Evolutionary conservation across 2,329 filamentous ascomycete species (phyloP).

Genomic region (Ramularia endophylla): DNA sequence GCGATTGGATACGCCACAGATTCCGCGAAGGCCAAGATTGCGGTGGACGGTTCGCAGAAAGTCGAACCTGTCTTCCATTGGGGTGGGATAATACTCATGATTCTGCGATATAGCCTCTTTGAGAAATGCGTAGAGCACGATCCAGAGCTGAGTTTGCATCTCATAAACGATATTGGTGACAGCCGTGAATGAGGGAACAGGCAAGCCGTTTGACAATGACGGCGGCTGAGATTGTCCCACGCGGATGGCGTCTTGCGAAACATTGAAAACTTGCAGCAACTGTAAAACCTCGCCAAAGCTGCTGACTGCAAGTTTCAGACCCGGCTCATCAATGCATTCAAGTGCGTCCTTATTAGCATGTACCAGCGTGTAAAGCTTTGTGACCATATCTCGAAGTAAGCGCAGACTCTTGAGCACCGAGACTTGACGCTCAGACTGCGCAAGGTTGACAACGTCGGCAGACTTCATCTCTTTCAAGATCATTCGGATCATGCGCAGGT

Average conservation of each 20-base stretch:
- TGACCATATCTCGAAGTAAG: slow-evolving; percentile 69
- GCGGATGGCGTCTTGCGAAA: slow-evolving; percentile 81
- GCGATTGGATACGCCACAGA: slow-evolving; percentile 80
- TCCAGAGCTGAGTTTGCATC: slow-evolving; percentile 83
- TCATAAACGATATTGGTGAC: slow-evolving; percentile 58
- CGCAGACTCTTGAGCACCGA: slow-evolving; percentile 71
- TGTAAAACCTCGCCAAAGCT: slow-evolving; percentile 66
- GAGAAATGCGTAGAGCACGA: slow-evolving; percentile 73
- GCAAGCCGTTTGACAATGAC: slow-evolving; percentile 45
- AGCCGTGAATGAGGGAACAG: slow-evolving; percentile 21
- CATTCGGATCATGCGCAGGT: slow-evolving; percentile 78
- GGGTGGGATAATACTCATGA: slow-evolving; percentile 55
- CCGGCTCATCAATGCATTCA: slow-evolving; percentile 76
- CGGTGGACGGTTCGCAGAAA: slow-evolving; percentile 78
- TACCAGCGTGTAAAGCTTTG: slow-evolving; percentile 60
- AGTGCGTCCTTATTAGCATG: slow-evolving; percentile 66
- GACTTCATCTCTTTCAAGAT: slow-evolving; percentile 65
- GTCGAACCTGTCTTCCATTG: slow-evolving; percentile 68
- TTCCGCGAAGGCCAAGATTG: slow-evolving; percentile 73
- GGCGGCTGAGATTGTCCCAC: slow-evolving; percentile 64
- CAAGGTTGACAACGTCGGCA: slow-evolving; percentile 49
- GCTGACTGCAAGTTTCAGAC: slow-evolving; percentile 66
- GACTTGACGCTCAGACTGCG: slow-evolving; percentile 60
- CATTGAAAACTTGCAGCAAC: slow-evolving; percentile 69
- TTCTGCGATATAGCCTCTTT: slow-evolving; percentile 69